Conservation (phyloP, 495 filamentous ascomycete genomes). For the Cercophora newfieldiana region DNA sequence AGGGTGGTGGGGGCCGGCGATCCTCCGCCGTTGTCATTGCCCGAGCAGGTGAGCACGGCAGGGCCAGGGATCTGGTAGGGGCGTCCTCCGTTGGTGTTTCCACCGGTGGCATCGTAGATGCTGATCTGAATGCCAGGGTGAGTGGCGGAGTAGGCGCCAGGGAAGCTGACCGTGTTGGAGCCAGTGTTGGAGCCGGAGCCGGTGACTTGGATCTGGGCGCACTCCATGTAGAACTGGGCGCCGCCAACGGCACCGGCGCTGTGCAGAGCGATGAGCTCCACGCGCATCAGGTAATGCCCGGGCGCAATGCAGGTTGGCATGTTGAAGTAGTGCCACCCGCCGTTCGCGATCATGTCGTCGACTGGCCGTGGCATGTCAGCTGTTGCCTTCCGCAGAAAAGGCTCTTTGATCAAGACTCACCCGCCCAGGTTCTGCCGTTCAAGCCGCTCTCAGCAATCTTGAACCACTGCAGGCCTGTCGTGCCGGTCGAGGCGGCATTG, state of each 20-base stretch:
- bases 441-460: slow-evolving; percentile 48
- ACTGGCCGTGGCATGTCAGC: too few species aligned
- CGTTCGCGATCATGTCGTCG: slow-evolving; percentile 28
- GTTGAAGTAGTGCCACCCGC: slow-evolving; percentile 48
- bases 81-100: slow-evolving; percentile 38
- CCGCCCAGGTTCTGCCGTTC: slow-evolving; percentile 32
- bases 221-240: slow-evolving; percentile 55
- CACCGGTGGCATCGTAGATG: slow-evolving; percentile 43
- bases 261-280: slow-evolving; percentile 55
- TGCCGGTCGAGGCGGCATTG: slow-evolving; percentile 42
- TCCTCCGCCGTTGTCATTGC: slow-evolving; percentile 19
- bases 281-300: slow-evolving; percentile 53
- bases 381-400: too few species aligned
- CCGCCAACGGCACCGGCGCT: slow-evolving; percentile 38
- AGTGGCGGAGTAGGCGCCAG: slow-evolving; percentile 48
- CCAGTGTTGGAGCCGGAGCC: slow-evolving; percentile 45
- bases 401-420: too few species aligned
- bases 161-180: slow-evolving; percentile 46
- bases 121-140: slow-evolving; percentile 48
- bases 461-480: slow-evolving; percentile 45
- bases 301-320: slow-evolving; percentile 48
- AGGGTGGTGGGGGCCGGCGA: slow-evolving; percentile 5
- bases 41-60: slow-evolving; percentile 34
- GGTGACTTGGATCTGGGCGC: slow-evolving; percentile 52
- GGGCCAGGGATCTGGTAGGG: slow-evolving; percentile 47